Base-by-base conservation (phyloP, 768 basidiomycete species). In the Serendipita sp. region DNA sequence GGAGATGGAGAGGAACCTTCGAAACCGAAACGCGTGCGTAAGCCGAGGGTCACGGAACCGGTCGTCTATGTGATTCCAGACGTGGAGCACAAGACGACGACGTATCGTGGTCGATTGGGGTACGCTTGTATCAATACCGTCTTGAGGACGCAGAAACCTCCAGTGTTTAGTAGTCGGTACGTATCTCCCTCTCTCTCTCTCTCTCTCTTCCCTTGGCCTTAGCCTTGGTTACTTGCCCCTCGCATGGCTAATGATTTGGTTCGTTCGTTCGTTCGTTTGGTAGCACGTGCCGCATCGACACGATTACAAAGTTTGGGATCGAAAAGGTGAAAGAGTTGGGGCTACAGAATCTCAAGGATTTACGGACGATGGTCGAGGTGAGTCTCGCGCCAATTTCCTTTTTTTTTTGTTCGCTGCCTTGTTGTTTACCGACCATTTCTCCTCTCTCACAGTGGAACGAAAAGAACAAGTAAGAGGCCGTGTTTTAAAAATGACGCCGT, bases 261-360 rank as follows among this genome's bases (percentile, higher is more conserved):
- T 51, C 18, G 18, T 8, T 3, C 66, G 2, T 46, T 46, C 30
- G 5, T 64, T 38, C 30, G 54, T 62, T 68, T 28, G 5, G 67
- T 32, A 70, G 75, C 35, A 75, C 75, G 13, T 75, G 73, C 65
- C 84, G 92, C 38, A 82, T 92, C 16, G 83, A 86, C 44, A 86
- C 87, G 48, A 82, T 94, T 56, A 79, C 81, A 69, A 88, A 91
- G 70, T 85, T 88, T 65, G 91, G 91, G 0, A 77, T 87, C 37
- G 86, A 90, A 3, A 86, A 83, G 75, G 84, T 85, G n/a, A 90
- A 90, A 71, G 85, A 89, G 30, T 74, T 95, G 0, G 92, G 88
- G 2, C 76, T 79, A 44, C 83, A 83, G 73, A 96, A 96, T 68
- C 78, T 81, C 1, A 75, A 81, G 70, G 91, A 93, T 71, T 76